Evolutionary conservation across 2,329 filamentous ascomycete genomes (phyloP).

Genomic region (Stachybotrys elegans): DNA sequence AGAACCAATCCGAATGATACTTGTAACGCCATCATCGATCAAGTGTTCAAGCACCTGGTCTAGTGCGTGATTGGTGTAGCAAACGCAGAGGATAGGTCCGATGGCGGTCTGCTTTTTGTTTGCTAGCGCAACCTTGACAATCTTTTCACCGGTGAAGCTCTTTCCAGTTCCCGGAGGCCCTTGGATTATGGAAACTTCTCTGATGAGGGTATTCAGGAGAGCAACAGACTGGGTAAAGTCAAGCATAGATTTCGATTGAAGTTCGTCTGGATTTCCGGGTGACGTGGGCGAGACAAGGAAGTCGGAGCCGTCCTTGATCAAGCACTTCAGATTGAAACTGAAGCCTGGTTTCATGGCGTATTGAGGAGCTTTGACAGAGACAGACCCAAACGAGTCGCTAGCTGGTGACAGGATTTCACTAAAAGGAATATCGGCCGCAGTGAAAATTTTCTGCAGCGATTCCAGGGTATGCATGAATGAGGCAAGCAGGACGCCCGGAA

Average conservation of each 20-base stretch:
- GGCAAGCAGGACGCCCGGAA: slow-evolving; percentile 53
- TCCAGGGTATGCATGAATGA: slow-evolving; percentile 53
- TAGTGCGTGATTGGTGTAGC: slow-evolving; percentile 46
- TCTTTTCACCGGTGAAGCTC: slow-evolving; percentile 51
- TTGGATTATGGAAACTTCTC: slow-evolving; percentile 57
- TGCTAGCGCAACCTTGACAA: slow-evolving; percentile 51
- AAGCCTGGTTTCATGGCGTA: slow-evolving; percentile 48
- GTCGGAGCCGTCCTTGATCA: slow-evolving; percentile 16
- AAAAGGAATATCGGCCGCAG: slow-evolving; percentile 40
- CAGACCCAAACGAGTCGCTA: slow-evolving; percentile 9
- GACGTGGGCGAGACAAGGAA: slow-evolving; percentile 15
- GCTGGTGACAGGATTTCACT: slow-evolving; percentile 36
- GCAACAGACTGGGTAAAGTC: slow-evolving; percentile 48
- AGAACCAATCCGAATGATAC: slow-evolving; percentile 58
- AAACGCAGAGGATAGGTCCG: slow-evolving; percentile 47
- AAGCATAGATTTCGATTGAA: slow-evolving; percentile 36
- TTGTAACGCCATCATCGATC: slow-evolving; percentile 35
- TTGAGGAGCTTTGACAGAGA: slow-evolving; percentile 36
- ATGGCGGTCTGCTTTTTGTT: slow-evolving; percentile 33
- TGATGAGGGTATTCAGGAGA: slow-evolving; percentile 46
- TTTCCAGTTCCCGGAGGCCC: slow-evolving; percentile 70
- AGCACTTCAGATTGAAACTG: slow-evolving; percentile 35
- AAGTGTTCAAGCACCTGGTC: slow-evolving; percentile 59
- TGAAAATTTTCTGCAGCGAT: slow-evolving; percentile 49
- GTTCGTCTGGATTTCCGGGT: slow-evolving; percentile 11